A percentile compares a stretch with the other conserved stretches of the same genome.
These are phyloP conservation scores for Vicia sativa DNA, from an alignment of 306 rosid genomes.

Conservation along the genomic window DNA sequence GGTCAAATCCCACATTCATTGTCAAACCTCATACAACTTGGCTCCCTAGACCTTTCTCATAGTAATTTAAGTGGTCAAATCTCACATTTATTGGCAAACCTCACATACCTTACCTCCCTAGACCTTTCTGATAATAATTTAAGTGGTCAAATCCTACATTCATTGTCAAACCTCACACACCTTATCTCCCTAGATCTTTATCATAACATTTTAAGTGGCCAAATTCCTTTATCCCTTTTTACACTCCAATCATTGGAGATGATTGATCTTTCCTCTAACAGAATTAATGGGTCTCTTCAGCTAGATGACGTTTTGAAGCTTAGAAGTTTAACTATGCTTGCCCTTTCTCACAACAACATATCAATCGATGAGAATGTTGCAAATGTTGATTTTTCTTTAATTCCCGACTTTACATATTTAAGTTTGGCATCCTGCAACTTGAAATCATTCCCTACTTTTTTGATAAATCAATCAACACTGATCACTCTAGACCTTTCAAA, in stretches of 20 bases:
- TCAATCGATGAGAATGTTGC: background rate
- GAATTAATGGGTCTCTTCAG: slow-evolving; percentile 41
- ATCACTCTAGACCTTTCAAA: slow-evolving; percentile 33
- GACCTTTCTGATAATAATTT: no score
- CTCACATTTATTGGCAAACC: no score
- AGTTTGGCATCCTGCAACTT: background rate
- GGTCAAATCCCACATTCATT: no score
- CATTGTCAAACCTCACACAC: no score
- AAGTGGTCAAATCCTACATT: no score
- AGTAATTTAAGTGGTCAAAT: no score
- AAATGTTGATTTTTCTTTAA: background rate
- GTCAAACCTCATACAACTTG: no score
- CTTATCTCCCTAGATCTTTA: no score
- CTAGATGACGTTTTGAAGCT: slow-evolving; percentile 25
- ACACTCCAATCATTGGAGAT: background rate
- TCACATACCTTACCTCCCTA: no score
- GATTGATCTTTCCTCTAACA: slow-evolving; percentile 56
- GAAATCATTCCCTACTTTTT: background rate
- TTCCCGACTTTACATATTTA: background rate
- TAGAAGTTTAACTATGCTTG: slow-evolving; percentile 42
- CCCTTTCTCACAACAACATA: slow-evolving; percentile 57
- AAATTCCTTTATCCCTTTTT: background rate
- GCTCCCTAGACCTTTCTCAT: no score
- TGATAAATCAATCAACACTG: background rate
- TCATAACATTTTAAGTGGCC: no score